Conservation (phyloP, 768 basidiomycete genomes). For the Clavulina sp. region DNA sequence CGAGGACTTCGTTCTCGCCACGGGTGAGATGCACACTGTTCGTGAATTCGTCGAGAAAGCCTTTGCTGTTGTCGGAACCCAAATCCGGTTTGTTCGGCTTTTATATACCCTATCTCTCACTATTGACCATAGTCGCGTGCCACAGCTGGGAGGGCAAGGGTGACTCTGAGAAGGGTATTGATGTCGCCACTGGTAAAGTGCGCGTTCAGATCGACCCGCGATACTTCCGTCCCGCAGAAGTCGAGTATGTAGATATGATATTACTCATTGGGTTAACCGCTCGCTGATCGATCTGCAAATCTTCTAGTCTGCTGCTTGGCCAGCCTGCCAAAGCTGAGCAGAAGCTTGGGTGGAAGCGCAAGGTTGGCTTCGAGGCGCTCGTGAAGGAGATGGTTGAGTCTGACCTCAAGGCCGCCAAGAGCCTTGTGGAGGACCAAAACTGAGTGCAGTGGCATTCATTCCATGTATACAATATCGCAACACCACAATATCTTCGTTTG, state of each 20-base stretch:
- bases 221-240: slow-evolving; percentile 93
- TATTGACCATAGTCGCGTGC: too few relatives aligned
- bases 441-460: slow-evolving; percentile 18
- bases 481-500: too few relatives aligned
- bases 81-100: slow-evolving; percentile 34
- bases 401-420: slow-evolving; percentile 55
- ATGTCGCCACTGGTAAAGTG: slow-evolving; percentile 45
- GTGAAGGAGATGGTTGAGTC: slow-evolving; percentile 85
- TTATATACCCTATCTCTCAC: background rate
- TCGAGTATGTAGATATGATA: slow-evolving; percentile 46
- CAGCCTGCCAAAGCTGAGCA: slow-evolving; percentile 83
- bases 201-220: slow-evolving; percentile 72
- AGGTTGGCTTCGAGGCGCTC: slow-evolving; percentile 64
- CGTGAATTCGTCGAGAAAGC: slow-evolving; percentile 85
- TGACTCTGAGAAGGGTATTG: slow-evolving; percentile 60
- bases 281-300: background rate
- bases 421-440: slow-evolving; percentile 73
- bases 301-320: slow-evolving; percentile 58
- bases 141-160: slow-evolving; percentile 64
- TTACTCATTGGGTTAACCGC: background rate
- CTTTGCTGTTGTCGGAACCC: slow-evolving; percentile 48
- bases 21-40: slow-evolving; percentile 89
- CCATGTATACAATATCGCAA: background rate
- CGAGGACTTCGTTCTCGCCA: slow-evolving; percentile 88
- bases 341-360: slow-evolving; percentile 78